These are phyloP conservation scores for Kluyveromyces aestuarii DNA, from an alignment of 805 yeast species.

Conservation along the genomic window DNA sequence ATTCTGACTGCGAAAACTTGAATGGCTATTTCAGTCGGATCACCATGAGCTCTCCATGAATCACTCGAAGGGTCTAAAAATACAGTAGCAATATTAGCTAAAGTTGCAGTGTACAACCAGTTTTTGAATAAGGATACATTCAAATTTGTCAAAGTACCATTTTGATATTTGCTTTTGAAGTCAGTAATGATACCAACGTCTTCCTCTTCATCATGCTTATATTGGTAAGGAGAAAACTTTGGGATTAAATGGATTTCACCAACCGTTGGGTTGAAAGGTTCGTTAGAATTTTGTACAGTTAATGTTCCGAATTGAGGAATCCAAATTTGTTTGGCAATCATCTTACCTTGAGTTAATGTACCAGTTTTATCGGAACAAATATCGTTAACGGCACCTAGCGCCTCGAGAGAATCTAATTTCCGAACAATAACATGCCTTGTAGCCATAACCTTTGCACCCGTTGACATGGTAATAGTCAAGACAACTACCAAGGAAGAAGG, in stretches of 20 bases:
- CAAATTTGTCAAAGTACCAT: slow-evolving; percentile 11
- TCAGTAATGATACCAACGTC: slow-evolving; percentile 23
- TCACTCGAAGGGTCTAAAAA: slow-evolving; percentile 36
- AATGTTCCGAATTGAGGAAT: slow-evolving; percentile 65
- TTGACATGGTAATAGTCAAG: slow-evolving; percentile 91
- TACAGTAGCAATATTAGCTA: slow-evolving; percentile 73
- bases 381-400: slow-evolving; percentile 88
- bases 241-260: slow-evolving; percentile 78
- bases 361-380: slow-evolving; percentile 91
- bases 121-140: slow-evolving; percentile 27
- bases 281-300: slow-evolving; percentile 53
- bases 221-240: slow-evolving; percentile 44
- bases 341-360: slow-evolving; percentile 81
- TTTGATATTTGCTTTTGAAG: slow-evolving; percentile 15
- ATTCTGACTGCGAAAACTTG: slow-evolving; percentile 65
- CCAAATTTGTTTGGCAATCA: slow-evolving; percentile 84
- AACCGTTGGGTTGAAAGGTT: slow-evolving; percentile 89
- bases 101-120: slow-evolving; percentile 59
- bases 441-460: slow-evolving; percentile 96
- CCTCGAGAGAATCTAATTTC: slow-evolving; percentile 87
- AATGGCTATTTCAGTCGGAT: slow-evolving; percentile 84
- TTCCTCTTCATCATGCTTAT: slow-evolving; percentile 20
- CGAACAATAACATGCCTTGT: slow-evolving; percentile 86
- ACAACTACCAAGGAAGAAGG: slow-evolving; percentile 98
- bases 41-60: slow-evolving; percentile 75